phyloP scores from a whole-genome alignment of 2,329 filamentous ascomycete genomes.

The Clarireedia hainanense region DNA sequence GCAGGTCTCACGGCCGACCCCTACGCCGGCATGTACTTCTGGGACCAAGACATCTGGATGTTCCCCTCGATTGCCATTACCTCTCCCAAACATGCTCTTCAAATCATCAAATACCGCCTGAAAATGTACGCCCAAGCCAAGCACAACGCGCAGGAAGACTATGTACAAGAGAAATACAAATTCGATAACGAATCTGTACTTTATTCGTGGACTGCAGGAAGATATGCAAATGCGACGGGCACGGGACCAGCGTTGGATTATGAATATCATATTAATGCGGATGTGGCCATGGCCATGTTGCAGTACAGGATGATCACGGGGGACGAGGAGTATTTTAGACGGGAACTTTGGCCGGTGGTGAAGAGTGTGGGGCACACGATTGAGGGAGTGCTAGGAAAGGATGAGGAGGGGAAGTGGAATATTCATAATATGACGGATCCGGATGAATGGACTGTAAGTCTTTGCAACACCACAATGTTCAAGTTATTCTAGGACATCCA shows the following conservation, averaged over 20 bases:
- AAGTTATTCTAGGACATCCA: too few species aligned
- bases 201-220: constrained; percentile 17
- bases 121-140: constrained; percentile 35
- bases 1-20: constrained; percentile 56
- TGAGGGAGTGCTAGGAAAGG: constrained; percentile 5
- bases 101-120: constrained; percentile 55
- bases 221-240: constrained; percentile 17
- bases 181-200: constrained; percentile 9
- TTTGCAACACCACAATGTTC: neutral
- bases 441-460: constrained; percentile 33
- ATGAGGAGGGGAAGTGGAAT: constrained; percentile 24
- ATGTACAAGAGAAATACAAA: constrained; percentile 13
- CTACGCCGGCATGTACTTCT: constrained; percentile 46
- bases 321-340: constrained; percentile 9
- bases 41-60: constrained; percentile 26
- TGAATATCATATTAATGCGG: constrained; percentile 18
- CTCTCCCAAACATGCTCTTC: constrained; percentile 50
- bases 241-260: constrained; percentile 16
- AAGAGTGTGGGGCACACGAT: constrained; percentile 11
- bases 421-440: constrained; percentile 62
- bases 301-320: constrained; percentile 6
- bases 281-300: constrained; percentile 9
- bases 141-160: constrained; percentile 14
- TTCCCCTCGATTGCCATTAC: constrained; percentile 49
- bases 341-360: constrained; percentile 12